Evolutionary conservation across 2,329 filamentous ascomycete genomes (phyloP).

Genomic region (Paecilomyces niveus): DNA sequence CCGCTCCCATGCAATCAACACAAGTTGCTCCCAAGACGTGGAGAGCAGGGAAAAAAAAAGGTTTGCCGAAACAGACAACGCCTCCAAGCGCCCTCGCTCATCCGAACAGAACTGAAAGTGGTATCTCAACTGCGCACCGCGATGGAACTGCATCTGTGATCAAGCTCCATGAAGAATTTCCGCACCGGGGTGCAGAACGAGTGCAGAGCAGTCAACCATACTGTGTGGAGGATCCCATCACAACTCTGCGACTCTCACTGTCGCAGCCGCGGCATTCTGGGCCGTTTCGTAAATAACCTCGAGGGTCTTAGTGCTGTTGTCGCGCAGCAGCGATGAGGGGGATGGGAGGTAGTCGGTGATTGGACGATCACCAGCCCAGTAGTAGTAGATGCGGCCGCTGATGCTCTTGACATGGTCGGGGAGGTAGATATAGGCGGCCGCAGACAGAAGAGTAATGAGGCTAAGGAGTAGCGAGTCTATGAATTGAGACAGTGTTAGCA

Average conservation of each 20-base stretch:
- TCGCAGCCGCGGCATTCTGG: constrained; percentile 33
- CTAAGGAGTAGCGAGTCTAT: constrained; percentile 88
- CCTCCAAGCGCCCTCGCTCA: constrained; percentile 3
- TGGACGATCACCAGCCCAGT: constrained; percentile 69
- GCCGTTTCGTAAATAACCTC: constrained; percentile 45
- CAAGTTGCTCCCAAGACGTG: background rate
- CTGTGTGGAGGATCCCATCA: constrained; percentile 10
- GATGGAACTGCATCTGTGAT: background rate
- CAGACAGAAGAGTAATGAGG: constrained; percentile 75
- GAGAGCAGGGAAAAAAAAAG: background rate
- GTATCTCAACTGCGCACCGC: background rate
- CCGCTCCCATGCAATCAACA: background rate
- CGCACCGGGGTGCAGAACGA: background rate
- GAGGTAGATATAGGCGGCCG: constrained; percentile 85
- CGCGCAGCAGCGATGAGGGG: constrained; percentile 26
- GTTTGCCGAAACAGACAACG: background rate
- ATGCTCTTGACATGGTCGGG: constrained; percentile 83
- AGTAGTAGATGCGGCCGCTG: constrained; percentile 83
- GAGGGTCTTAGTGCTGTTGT: constrained; percentile 20
- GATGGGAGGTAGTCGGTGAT: constrained; percentile 27
- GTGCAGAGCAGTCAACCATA: background rate
- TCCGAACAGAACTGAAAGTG: background rate
- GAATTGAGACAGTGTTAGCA: background rate
- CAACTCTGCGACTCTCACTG: constrained; percentile 23
- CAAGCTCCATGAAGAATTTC: constrained; percentile 1